Evolutionary conservation across 1,284 basidiomycete species (phyloP).

Genomic region (Xanthoconium separans): DNA sequence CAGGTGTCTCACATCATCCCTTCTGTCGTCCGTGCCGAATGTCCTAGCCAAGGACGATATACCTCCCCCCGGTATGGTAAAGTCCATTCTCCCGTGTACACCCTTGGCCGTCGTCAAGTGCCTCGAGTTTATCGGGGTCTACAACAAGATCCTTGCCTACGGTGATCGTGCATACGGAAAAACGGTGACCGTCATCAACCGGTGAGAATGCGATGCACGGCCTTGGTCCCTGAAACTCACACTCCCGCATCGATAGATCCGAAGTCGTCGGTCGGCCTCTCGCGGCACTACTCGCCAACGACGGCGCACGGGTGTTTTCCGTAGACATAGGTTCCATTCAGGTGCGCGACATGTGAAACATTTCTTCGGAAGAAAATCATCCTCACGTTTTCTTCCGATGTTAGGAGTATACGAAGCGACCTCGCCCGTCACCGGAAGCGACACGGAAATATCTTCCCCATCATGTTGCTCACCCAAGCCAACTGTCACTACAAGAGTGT

Average conservation of each 20-base stretch:
- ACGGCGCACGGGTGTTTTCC: constrained; percentile 93
- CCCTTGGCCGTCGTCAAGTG: constrained; percentile 96
- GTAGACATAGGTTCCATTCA: constrained; percentile 94
- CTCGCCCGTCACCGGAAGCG: constrained; percentile 41
- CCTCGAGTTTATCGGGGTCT: constrained; percentile 88
- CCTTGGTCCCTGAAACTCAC: constrained; percentile 4
- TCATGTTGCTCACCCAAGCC: constrained; percentile 76
- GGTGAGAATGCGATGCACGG: constrained; percentile 44
- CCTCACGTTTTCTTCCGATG: not conserved
- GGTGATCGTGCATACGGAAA: constrained; percentile 94
- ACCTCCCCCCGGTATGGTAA: constrained; percentile 80
- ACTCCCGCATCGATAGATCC: constrained; percentile 53
- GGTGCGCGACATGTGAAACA: constrained; percentile 37
- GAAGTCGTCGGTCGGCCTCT: constrained; percentile 96
- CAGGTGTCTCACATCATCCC: constrained; percentile 53
- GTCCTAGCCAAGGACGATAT: constrained; percentile 50
- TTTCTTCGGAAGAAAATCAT: not conserved
- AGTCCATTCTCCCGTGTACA: constrained; percentile 96
- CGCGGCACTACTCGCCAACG: constrained; percentile 91
- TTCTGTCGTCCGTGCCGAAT: constrained; percentile 37
- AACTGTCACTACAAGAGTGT: constrained; percentile 72
- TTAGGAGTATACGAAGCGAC: constrained; percentile 90
- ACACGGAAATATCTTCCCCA: constrained; percentile 71
- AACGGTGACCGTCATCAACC: constrained; percentile 92
- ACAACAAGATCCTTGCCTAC: constrained; percentile 89